Conservation (phyloP, 78 protist genomes). For the Dictyostelium capitatum region DNA sequence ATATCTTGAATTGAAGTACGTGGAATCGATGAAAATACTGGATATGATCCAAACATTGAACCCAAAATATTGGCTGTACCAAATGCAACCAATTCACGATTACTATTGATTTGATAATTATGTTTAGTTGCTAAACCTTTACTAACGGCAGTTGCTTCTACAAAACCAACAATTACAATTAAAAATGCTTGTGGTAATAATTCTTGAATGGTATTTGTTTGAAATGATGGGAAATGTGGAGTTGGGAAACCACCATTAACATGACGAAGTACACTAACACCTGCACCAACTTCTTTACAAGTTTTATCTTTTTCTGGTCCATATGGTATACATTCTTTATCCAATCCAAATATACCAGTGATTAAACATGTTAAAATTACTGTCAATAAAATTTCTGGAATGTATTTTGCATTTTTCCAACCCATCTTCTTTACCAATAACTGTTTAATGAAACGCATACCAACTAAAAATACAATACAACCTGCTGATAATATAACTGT, state of each 20-base stretch:
- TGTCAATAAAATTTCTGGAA: constrained; percentile 72
- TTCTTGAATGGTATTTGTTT: neutral
- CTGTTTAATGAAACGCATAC: constrained; percentile 67
- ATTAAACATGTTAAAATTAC: constrained; percentile 36
- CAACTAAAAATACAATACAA: constrained; percentile 64
- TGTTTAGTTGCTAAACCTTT: constrained; percentile 72
- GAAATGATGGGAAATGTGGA: constrained; percentile 40
- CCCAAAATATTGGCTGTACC: constrained; percentile 76
- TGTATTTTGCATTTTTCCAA: constrained; percentile 62
- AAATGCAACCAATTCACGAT: constrained; percentile 83
- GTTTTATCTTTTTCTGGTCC: neutral
- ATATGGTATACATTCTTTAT: neutral
- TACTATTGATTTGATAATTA: constrained; percentile 65
- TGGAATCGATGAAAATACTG: constrained; percentile 74
- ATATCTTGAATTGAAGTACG: constrained; percentile 71
- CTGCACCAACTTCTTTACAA: neutral
- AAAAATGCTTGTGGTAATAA: constrained; percentile 59
- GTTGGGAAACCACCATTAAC: constrained; percentile 71
- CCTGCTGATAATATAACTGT: constrained; percentile 59
- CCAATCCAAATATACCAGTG: constrained; percentile 9
- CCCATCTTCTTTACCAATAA: constrained; percentile 2
- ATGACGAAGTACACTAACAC: constrained; percentile 20
- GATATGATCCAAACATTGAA: constrained; percentile 57
- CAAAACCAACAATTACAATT: constrained; percentile 68
- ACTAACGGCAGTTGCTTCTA: constrained; percentile 82